A percentile compares a stretch with the other conserved stretches of the same genome.
These are phyloP conservation scores for Mycena filopes DNA, from an alignment of 768 basidiomycete genomes.

Conservation along the genomic window DNA sequence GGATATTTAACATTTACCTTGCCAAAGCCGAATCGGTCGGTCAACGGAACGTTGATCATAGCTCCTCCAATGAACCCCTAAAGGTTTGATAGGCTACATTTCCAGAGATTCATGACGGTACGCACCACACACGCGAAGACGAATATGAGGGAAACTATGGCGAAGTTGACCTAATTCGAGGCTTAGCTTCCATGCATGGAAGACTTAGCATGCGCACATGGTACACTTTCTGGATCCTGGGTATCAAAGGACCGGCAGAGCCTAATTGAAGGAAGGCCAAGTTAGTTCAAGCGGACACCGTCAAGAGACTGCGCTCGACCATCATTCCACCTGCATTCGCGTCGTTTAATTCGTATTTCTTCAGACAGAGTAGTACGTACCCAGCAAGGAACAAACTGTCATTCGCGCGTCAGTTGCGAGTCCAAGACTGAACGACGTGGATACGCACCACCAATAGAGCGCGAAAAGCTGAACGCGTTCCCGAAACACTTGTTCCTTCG, in stretches of 20 bases:
- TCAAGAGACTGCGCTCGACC: background rate
- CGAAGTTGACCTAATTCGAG: conserved; percentile 55
- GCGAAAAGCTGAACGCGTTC: conserved; percentile 29
- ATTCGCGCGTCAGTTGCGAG: background rate
- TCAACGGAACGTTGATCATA: conserved; percentile 56
- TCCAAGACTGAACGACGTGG: background rate
- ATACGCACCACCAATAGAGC: conserved; percentile 31
- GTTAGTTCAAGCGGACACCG: too few species aligned
- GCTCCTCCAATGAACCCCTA: conserved; percentile 61
- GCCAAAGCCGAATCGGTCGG: conserved; percentile 56
- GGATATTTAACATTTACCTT: conserved; percentile 43
- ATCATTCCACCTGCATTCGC: conserved; percentile 15
- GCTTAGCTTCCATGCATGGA: background rate
- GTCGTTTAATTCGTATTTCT: background rate
- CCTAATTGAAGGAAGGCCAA: background rate
- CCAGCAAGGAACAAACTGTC: conserved; percentile 15
- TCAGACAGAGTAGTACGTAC: background rate
- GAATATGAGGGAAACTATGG: conserved; percentile 71
- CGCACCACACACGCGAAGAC: conserved; percentile 52
- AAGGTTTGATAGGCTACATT: background rate
- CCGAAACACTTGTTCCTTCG: conserved; percentile 18
- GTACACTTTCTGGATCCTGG: conserved; percentile 30
- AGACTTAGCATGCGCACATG: background rate
- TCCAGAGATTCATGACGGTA: conserved; percentile 23
- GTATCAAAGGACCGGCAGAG: conserved; percentile 27